Conservation (phyloP, 352 stramenopile genomes). For the Phytophthora sp. region DNA sequence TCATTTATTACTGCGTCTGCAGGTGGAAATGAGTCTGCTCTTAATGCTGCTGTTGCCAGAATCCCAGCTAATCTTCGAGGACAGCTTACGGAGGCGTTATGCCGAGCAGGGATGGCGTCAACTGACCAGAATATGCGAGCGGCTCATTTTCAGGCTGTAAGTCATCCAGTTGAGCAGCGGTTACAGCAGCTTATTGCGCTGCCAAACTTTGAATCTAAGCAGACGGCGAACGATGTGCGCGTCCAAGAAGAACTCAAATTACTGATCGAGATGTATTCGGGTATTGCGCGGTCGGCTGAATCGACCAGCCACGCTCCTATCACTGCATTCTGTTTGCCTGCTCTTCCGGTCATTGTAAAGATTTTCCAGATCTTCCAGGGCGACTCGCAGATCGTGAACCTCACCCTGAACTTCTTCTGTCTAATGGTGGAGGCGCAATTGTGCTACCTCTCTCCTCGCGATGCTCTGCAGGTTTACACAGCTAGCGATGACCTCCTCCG, state of each 20-base stretch:
- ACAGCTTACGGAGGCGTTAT: conserved; percentile 73
- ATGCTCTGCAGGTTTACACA: conserved; percentile 78
- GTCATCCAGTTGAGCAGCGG: conserved; percentile 49
- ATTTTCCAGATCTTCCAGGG: conserved; percentile 80
- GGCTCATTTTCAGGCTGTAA: conserved; percentile 65
- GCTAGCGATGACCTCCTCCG: conserved; percentile 75
- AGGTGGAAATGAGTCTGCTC: conserved; percentile 25
- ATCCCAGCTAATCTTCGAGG: conserved; percentile 66
- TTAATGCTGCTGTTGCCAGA: conserved; percentile 58
- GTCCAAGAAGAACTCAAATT: conserved; percentile 81
- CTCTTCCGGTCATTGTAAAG: conserved; percentile 74
- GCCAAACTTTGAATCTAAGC: conserved; percentile 64
- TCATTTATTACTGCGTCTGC: conserved; percentile 48
- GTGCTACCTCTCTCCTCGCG: conserved; percentile 68
- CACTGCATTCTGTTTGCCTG: conserved; percentile 69
- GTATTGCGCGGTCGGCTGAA: conserved; percentile 75
- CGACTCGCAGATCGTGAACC: conserved; percentile 73
- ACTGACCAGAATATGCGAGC: conserved; percentile 47
- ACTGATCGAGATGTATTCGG: conserved; percentile 79
- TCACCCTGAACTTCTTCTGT: conserved; percentile 82
- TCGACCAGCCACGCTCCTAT: conserved; percentile 64
- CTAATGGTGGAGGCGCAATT: conserved; percentile 82
- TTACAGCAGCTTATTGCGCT: conserved; percentile 62
- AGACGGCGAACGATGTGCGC: conserved; percentile 65
- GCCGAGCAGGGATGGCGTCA: conserved; percentile 70